A percentile compares a stretch with the other conserved stretches of the same genome.
phyloP scores from a whole-genome alignment of 345 rosid species.

The Syzygium oleosum region DNA sequence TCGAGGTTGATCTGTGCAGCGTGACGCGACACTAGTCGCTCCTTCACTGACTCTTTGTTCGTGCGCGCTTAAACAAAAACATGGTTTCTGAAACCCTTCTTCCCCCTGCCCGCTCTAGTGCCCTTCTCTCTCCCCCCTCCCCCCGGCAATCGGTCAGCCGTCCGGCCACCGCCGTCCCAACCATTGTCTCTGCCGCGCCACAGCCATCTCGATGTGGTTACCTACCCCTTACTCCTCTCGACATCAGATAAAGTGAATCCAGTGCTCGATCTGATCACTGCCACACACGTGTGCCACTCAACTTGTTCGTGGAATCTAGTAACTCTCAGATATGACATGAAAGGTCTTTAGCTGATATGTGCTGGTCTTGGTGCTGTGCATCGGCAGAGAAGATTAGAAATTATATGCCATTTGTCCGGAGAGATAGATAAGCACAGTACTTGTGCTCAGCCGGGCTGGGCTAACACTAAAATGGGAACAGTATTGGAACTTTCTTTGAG shows the following conservation, averaged over 20 bases:
- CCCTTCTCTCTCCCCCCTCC: not conserved
- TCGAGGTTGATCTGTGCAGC: not conserved
- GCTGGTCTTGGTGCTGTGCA: not conserved
- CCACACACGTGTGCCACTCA: not conserved
- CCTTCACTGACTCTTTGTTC: not conserved
- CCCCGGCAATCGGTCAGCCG: not conserved
- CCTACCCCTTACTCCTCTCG: not conserved
- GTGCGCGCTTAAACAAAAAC: not conserved
- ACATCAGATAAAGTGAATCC: not conserved
- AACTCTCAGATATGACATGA: not conserved
- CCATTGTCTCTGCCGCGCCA: not conserved
- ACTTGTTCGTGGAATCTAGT: not conserved
- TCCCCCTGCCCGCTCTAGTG: not conserved
- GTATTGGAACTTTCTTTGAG: not conserved
- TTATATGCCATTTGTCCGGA: not conserved
- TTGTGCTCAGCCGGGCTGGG: not conserved
- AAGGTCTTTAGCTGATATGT: not conserved
- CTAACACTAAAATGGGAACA: not conserved
- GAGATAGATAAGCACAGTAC: not conserved
- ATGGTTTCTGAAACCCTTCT: not conserved
- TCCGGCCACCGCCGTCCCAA: not conserved
- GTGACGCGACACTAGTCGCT: not conserved
- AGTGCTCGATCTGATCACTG: not conserved
- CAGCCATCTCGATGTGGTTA: not conserved
- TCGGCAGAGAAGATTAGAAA: not conserved